Percentiles rank a stretch among this genome's conserved stretches.
Conservation (phyloP, 805 yeast species). For the Candida khao-thaluensis region DNA sequence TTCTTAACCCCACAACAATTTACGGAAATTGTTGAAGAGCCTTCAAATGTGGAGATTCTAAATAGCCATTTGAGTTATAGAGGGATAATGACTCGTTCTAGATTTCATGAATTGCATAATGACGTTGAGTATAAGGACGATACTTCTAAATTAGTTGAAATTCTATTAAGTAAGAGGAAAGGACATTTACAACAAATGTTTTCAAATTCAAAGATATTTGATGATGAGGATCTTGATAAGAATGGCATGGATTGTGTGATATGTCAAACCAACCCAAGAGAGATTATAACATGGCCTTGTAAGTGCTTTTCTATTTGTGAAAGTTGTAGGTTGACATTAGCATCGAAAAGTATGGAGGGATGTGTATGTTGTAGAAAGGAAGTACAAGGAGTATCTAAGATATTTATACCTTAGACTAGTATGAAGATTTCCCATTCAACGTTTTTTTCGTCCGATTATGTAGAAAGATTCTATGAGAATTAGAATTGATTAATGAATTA, state of each 20-base stretch:
- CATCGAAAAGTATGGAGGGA: conserved; percentile 66
- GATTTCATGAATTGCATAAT: conserved; percentile 15
- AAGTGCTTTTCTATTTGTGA: conserved; percentile 88
- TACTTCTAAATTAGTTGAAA: conserved; percentile 21
- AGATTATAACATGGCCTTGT: conserved; percentile 90
- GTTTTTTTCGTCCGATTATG: no score
- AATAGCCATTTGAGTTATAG: conserved; percentile 27
- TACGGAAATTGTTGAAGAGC: conserved; percentile 21
- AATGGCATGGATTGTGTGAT: conserved; percentile 62
- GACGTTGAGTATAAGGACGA: conserved; percentile 16
- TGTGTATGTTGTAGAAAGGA: conserved; percentile 83
- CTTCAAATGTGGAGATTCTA: conserved; percentile 20
- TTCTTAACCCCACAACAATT: conserved; percentile 26
- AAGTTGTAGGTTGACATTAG: conserved; percentile 71
- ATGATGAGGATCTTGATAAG: conserved; percentile 21
- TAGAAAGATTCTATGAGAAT: no score
- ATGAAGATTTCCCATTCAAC: no score
- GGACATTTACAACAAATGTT: conserved; percentile 8
- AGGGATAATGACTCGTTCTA: conserved; percentile 34
- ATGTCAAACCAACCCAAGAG: conserved; percentile 72
- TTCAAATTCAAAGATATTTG: conserved; percentile 12
- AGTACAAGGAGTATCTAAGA: conserved; percentile 65
- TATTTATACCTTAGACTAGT: conserved; percentile 57
- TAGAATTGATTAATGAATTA: no score
- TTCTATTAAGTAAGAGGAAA: conserved; percentile 18